Percentiles rank a stretch among this genome's conserved stretches.
Conservation (phyloP, 2,329 filamentous ascomycete species). For the Epichloe sylvatica region DNA sequence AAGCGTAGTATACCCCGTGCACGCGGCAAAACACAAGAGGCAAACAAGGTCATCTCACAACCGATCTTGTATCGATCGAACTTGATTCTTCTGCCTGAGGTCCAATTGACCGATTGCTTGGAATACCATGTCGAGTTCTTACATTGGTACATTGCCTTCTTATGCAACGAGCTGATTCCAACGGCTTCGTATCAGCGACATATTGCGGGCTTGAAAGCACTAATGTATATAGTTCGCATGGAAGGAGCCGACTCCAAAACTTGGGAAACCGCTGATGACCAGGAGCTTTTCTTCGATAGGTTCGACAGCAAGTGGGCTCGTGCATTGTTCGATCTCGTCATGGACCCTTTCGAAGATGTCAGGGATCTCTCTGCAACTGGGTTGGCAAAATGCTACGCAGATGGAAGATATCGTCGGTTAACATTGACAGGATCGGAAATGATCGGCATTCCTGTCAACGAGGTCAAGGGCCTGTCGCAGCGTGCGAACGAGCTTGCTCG, state of each 20-base stretch:
- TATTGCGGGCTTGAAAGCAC: slow-evolving; percentile 61
- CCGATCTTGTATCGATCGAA: slow-evolving; percentile 25
- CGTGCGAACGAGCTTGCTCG: slow-evolving; percentile 46
- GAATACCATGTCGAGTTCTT: slow-evolving; percentile 50
- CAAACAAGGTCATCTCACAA: slow-evolving; percentile 12
- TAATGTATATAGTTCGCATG: slow-evolving; percentile 52
- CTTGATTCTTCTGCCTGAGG: slow-evolving; percentile 24
- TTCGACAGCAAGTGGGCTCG: slow-evolving; percentile 41
- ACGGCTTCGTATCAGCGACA: slow-evolving; percentile 85
- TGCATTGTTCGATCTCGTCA: slow-evolving; percentile 60
- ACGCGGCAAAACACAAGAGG: slow-evolving; percentile 22
- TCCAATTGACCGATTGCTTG: slow-evolving; percentile 25
- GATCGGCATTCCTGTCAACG: slow-evolving; percentile 9
- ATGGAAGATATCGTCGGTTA: slow-evolving; percentile 19
- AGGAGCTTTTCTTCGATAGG: slow-evolving; percentile 25
- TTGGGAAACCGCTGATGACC: slow-evolving; percentile 26
- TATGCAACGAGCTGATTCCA: slow-evolving; percentile 60
- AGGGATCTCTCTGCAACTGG: slow-evolving; percentile 43
- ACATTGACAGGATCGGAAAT: slow-evolving; percentile 8
- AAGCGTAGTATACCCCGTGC: slow-evolving; percentile 28
- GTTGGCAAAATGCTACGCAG: slow-evolving; percentile 34
- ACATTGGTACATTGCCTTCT: slow-evolving; percentile 58
- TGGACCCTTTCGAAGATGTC: slow-evolving; percentile 91
- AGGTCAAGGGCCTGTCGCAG: slow-evolving; percentile 33
- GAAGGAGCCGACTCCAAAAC: slow-evolving; percentile 42